Percentiles rank a stretch among this genome's conserved stretches.
These are phyloP conservation scores for Trichophyton schoenleinii DNA, from an alignment of 2,329 filamentous ascomycete species.

Conservation along the genomic window DNA sequence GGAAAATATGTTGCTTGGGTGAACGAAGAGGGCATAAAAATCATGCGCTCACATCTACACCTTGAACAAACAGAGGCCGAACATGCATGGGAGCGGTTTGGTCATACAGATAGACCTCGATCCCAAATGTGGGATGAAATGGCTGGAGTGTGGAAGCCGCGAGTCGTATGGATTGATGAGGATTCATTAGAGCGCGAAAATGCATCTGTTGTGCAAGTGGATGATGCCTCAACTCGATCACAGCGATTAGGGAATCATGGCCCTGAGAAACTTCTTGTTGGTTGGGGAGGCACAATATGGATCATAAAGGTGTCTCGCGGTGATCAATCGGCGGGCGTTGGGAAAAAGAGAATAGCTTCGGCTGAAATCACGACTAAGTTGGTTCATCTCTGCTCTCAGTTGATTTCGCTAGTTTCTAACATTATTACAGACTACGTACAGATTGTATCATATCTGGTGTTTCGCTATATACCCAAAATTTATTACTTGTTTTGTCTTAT, in stretches of 20 bases:
- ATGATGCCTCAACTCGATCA: constrained; percentile 8
- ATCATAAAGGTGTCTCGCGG: constrained; percentile 81
- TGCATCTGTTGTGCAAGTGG: constrained; percentile 25
- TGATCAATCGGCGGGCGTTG: constrained; percentile 52
- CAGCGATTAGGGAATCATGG: constrained; percentile 10
- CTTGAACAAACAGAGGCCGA: constrained; percentile 65
- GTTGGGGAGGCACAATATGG: constrained; percentile 95
- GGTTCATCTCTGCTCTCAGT: neutral
- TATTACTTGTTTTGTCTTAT: constrained; percentile 86
- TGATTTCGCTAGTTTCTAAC: neutral
- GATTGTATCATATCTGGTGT: constrained; percentile 97
- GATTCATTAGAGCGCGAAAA: constrained; percentile 63
- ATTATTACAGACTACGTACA: constrained; percentile 58
- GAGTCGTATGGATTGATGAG: constrained; percentile 88
- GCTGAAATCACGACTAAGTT: constrained; percentile 88
- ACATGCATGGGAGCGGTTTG: constrained; percentile 86
- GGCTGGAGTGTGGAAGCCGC: constrained; percentile 87
- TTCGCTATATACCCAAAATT: constrained; percentile 84
- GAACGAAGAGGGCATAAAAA: constrained; percentile 94
- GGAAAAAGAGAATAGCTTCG: constrained; percentile 60
- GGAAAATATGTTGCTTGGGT: constrained; percentile 91
- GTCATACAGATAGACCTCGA: constrained; percentile 79
- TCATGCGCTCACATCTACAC: constrained; percentile 82
- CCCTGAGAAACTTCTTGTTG: constrained; percentile 69
- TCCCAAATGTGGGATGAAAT: constrained; percentile 88